These are phyloP conservation scores for Aspergillus udagawae DNA, from an alignment of 2,329 filamentous ascomycete species.

Conservation along the genomic window DNA sequence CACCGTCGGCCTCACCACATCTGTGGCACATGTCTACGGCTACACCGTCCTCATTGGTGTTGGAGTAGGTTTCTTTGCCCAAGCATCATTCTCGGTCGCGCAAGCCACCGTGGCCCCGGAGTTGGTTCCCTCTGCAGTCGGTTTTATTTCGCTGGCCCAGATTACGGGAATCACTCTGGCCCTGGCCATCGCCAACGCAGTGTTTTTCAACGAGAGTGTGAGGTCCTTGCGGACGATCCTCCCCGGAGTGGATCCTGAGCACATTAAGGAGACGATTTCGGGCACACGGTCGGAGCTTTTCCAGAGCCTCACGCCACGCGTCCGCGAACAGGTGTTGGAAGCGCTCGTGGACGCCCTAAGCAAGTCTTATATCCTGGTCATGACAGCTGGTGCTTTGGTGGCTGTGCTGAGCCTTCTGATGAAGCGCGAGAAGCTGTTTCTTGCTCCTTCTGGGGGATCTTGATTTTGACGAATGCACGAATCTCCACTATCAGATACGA, in stretches of 20 bases:
- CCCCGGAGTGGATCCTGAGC: not conserved
- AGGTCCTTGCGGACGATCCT: conserved; percentile 7
- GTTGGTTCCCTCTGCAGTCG: not conserved
- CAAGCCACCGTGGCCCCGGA: conserved; percentile 1
- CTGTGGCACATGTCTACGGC: conserved; percentile 22
- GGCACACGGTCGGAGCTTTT: conserved; percentile 5
- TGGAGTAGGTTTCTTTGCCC: conserved; percentile 22
- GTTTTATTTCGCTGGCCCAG: conserved; percentile 9
- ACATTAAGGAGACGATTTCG: conserved; percentile 7
- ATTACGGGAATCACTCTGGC: conserved; percentile 6
- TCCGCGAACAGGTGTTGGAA: conserved; percentile 6
- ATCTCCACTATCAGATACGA: too few species aligned
- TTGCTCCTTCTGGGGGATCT: too few species aligned
- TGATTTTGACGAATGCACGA: too few species aligned
- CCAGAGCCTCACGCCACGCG: not conserved
- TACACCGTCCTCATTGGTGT: conserved; percentile 38
- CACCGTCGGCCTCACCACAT: conserved; percentile 10
- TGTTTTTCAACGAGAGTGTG: conserved; percentile 10
- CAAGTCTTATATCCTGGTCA: conserved; percentile 15
- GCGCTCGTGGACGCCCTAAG: conserved; percentile 15
- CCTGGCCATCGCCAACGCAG: conserved; percentile 10
- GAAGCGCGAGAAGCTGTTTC: conserved; percentile 7
- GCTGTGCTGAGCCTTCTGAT: conserved; percentile 12
- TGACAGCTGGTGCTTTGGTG: conserved; percentile 19
- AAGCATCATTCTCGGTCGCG: conserved; percentile 7